Conservation (phyloP, 2,329 filamentous ascomycete genomes). For the Didymella sp. region DNA sequence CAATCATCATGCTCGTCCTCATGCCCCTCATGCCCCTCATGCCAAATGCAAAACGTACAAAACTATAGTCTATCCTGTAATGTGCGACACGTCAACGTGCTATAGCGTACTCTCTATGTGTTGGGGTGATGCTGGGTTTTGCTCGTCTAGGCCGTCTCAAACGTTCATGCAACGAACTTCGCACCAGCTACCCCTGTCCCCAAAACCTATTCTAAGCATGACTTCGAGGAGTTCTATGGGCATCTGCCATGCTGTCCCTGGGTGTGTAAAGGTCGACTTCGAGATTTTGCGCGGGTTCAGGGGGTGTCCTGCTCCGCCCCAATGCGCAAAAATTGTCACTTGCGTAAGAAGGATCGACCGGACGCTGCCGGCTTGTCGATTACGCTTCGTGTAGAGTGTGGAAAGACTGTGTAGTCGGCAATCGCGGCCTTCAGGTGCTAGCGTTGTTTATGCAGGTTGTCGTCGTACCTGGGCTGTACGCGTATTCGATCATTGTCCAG, state of each 20-base stretch:
- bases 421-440: neutral
- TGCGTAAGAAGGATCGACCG: slow-evolving; percentile 7
- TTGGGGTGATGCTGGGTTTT: slow-evolving; percentile 25
- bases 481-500: slow-evolving; percentile 10
- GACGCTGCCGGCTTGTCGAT: slow-evolving; percentile 10
- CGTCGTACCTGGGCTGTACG: neutral
- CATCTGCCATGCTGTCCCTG: slow-evolving; percentile 14
- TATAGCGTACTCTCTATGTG: slow-evolving; percentile 10
- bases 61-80: slow-evolving; percentile 24
- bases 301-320: neutral
- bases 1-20: slow-evolving; percentile 10
- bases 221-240: slow-evolving; percentile 7
- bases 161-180: slow-evolving; percentile 44
- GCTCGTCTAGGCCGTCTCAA: slow-evolving; percentile 32
- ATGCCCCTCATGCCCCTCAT: slow-evolving; percentile 8
- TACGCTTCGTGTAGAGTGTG: slow-evolving; percentile 14
- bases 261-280: neutral
- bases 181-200: slow-evolving; percentile 30
- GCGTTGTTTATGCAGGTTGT: neutral
- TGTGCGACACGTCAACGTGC: slow-evolving; percentile 17
- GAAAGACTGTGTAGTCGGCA: neutral
- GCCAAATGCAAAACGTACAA: slow-evolving; percentile 11
- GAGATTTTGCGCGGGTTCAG: slow-evolving; percentile 8
- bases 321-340: slow-evolving; percentile 2
- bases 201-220: slow-evolving; percentile 32